These are phyloP conservation scores for Fusarium multiceps DNA, from an alignment of 2,329 filamentous ascomycete species.

Conservation along the genomic window DNA sequence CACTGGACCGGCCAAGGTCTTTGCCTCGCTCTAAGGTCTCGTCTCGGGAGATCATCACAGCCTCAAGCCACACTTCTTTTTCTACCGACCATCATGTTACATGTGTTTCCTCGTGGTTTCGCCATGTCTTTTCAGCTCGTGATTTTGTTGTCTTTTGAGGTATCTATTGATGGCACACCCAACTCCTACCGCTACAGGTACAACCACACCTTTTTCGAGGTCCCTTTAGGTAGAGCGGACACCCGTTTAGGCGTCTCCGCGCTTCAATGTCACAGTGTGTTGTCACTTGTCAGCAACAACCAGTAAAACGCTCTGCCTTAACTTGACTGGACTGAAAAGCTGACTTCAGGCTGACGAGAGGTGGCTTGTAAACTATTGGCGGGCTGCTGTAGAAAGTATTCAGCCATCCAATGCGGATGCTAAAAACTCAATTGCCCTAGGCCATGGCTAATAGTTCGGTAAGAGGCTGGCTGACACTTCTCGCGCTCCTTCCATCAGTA, in stretches of 20 bases:
- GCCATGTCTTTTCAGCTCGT: conserved; percentile 26
- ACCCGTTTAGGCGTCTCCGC: neutral
- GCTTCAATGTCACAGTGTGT: conserved; percentile 29
- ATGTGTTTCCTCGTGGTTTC: conserved; percentile 9
- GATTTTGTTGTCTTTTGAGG: conserved; percentile 17
- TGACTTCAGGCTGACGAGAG: conserved; percentile 41
- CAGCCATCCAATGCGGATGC: neutral
- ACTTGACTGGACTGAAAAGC: conserved; percentile 23
- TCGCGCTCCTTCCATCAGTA: neutral
- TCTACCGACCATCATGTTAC: conserved; percentile 13
- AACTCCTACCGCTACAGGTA: conserved; percentile 22
- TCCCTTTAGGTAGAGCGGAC: neutral
- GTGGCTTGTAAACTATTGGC: conserved; percentile 19
- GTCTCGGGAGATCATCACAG: conserved; percentile 30
- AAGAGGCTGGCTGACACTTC: conserved; percentile 21
- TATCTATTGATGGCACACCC: neutral
- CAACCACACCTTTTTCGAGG: conserved; percentile 27
- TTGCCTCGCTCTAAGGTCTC: neutral
- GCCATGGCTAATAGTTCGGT: conserved; percentile 1
- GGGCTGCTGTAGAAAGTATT: conserved; percentile 4
- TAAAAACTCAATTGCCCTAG: conserved; percentile 19
- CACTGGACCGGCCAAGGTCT: conserved; percentile 14
- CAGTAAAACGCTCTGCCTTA: conserved; percentile 25
- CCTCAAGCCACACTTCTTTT: conserved; percentile 28
- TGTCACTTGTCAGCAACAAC: neutral